phyloP scores from a whole-genome alignment of 2,329 filamentous ascomycete genomes.

The Paramyrothecium roridum region DNA sequence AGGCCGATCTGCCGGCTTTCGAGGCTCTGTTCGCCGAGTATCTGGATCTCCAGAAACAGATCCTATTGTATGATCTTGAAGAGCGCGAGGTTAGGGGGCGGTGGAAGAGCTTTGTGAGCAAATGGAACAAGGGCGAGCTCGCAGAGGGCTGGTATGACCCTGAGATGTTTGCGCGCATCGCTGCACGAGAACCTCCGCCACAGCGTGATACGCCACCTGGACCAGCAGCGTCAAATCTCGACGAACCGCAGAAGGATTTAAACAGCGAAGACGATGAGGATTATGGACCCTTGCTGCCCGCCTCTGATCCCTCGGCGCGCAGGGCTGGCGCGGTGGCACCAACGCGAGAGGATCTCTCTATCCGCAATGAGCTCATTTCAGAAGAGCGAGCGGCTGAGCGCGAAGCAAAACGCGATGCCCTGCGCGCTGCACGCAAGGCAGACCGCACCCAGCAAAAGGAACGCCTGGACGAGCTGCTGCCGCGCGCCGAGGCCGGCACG shows the following conservation, averaged over 20 bases:
- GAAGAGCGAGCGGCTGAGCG: slow-evolving; percentile 37
- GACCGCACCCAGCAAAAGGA: slow-evolving; percentile 68
- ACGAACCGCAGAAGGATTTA: slow-evolving; percentile 5
- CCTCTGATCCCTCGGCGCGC: slow-evolving; percentile 12
- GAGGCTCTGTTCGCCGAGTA: slow-evolving; percentile 77
- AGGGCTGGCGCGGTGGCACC: slow-evolving; percentile 62
- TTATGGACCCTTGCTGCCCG: slow-evolving; percentile 42
- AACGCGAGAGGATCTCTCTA: slow-evolving; percentile 67
- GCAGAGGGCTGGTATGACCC: slow-evolving; percentile 94
- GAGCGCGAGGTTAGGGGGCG: slow-evolving; percentile 75
- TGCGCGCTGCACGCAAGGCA: slow-evolving; percentile 58
- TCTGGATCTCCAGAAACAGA: slow-evolving; percentile 81
- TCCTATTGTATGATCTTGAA: slow-evolving; percentile 64
- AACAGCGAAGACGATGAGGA: slow-evolving; percentile 50
- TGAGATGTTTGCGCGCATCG: slow-evolving; percentile 51
- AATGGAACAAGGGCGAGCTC: slow-evolving; percentile 89
- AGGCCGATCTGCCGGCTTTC: slow-evolving; percentile 64
- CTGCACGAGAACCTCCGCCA: slow-evolving; percentile 19
- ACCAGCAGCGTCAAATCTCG: neutral
- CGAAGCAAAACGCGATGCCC: slow-evolving; percentile 46
- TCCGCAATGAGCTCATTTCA: slow-evolving; percentile 47
- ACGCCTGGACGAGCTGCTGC: slow-evolving; percentile 74
- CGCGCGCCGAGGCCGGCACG: slow-evolving; percentile 78
- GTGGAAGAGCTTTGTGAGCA: slow-evolving; percentile 90
- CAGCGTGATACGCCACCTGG: neutral